A percentile compares a stretch with the other conserved stretches of the same genome.
Evolutionary conservation across 306 rosid genomes (phyloP).

Genomic region (Inga leiocalycina): DNA sequence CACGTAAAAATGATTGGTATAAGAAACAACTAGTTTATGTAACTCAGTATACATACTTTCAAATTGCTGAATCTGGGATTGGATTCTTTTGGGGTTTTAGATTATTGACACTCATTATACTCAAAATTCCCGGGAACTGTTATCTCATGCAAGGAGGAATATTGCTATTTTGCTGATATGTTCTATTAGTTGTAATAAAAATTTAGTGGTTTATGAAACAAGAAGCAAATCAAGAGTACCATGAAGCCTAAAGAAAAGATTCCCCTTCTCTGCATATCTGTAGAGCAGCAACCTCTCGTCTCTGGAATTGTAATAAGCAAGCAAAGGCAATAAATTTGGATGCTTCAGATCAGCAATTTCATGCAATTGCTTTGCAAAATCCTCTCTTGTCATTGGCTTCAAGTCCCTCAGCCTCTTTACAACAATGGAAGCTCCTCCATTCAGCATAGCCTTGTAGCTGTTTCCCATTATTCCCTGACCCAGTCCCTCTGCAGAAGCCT

Average conservation of each 20-base stretch:
- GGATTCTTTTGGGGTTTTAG: neutral
- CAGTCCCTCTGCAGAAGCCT: slow-evolving; percentile 80
- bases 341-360: slow-evolving; percentile 53
- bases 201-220: neutral
- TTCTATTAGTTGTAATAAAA: neutral
- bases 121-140: neutral
- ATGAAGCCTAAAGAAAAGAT: slow-evolving; percentile 61
- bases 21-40: neutral
- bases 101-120: neutral
- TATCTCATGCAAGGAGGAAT: neutral
- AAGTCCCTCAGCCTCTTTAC: slow-evolving; percentile 81
- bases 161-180: neutral
- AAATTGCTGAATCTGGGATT: neutral
- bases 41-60: neutral
- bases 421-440: slow-evolving; percentile 51
- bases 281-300: slow-evolving; percentile 72
- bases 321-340: slow-evolving; percentile 68
- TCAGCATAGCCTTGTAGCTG: slow-evolving; percentile 72
- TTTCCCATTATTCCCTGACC: slow-evolving; percentile 78
- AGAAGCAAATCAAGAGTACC: slow-evolving; percentile 43
- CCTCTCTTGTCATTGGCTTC: slow-evolving; percentile 61
- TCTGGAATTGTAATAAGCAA: slow-evolving; percentile 62
- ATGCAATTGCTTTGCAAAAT: slow-evolving; percentile 50
- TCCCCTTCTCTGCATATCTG: slow-evolving; percentile 60
- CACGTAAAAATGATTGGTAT: neutral